Conservation (phyloP, 495 filamentous ascomycete genomes). For the Xeromyces bisporus region DNA sequence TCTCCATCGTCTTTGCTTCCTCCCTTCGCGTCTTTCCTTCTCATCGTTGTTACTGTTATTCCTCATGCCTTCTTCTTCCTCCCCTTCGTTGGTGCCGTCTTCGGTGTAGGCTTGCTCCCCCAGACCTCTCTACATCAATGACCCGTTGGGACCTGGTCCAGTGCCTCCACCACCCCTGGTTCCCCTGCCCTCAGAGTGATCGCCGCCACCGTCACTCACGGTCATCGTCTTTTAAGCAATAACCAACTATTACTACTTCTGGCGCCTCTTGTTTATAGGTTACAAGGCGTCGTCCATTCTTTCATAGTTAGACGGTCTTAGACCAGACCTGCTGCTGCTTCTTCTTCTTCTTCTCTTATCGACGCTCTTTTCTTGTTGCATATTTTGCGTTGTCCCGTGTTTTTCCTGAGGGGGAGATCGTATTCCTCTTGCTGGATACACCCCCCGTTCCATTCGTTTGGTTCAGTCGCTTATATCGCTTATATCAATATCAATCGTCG, state of each 20-base stretch:
- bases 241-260: constrained; percentile 10
- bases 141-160: constrained; percentile 12
- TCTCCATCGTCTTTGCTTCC: background rate
- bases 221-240: constrained; percentile 8
- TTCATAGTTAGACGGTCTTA: no score
- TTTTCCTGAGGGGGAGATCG: no score
- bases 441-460: constrained; percentile 1
- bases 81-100: constrained; percentile 16
- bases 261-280: constrained; percentile 13
- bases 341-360: background rate
- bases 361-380: constrained; percentile 3
- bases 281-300: constrained; percentile 23
- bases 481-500: background rate
- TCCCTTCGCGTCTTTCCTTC: constrained; percentile 1
- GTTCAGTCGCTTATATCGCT: background rate
- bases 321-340: no score
- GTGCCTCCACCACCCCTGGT: constrained; percentile 2
- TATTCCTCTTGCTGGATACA: no score
- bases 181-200: constrained; percentile 2
- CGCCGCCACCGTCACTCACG: no score
- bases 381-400: background rate
- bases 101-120: constrained; percentile 12
- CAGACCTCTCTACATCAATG: constrained; percentile 12
- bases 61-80: constrained; percentile 14
- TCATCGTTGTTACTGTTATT: no score